phyloP scores from a whole-genome alignment of 352 stramenopile species.

The Phytopythium litorale region DNA sequence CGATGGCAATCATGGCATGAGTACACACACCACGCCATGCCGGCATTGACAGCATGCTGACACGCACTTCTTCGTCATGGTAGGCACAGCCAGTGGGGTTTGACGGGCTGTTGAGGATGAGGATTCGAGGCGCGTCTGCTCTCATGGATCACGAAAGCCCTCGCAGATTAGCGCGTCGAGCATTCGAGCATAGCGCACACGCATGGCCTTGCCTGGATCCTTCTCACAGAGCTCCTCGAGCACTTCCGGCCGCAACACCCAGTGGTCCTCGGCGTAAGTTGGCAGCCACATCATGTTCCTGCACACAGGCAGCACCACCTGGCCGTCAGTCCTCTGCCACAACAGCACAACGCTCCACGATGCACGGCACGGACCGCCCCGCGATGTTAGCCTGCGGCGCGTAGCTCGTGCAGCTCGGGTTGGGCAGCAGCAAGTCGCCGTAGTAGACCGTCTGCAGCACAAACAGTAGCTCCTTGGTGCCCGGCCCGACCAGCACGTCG shows the following conservation, averaged over 20 bases:
- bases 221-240: slow-evolving; percentile 77
- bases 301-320: not conserved
- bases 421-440: slow-evolving; percentile 78
- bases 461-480: slow-evolving; percentile 87
- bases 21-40: not conserved
- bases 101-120: slow-evolving; percentile 85
- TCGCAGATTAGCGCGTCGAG: not conserved
- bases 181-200: not conserved
- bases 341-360: not conserved
- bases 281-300: slow-evolving; percentile 89
- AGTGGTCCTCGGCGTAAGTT: slow-evolving; percentile 75
- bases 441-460: slow-evolving; percentile 89
- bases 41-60: not conserved
- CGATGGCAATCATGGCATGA: not conserved
- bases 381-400: slow-evolving; percentile 82
- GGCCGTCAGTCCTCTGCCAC: not conserved
- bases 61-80: slow-evolving; percentile 59
- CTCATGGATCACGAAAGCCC: not conserved
- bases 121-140: slow-evolving; percentile 71
- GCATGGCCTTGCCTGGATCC: slow-evolving; percentile 50
- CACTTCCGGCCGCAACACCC: slow-evolving; percentile 73
- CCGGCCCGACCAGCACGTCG: slow-evolving; percentile 82
- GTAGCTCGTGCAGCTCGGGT: slow-evolving; percentile 85
- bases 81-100: slow-evolving; percentile 86
- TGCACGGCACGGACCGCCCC: slow-evolving; percentile 39